Conservation (phyloP, 2,329 filamentous ascomycete genomes). For the Fusarium oxysporum region DNA sequence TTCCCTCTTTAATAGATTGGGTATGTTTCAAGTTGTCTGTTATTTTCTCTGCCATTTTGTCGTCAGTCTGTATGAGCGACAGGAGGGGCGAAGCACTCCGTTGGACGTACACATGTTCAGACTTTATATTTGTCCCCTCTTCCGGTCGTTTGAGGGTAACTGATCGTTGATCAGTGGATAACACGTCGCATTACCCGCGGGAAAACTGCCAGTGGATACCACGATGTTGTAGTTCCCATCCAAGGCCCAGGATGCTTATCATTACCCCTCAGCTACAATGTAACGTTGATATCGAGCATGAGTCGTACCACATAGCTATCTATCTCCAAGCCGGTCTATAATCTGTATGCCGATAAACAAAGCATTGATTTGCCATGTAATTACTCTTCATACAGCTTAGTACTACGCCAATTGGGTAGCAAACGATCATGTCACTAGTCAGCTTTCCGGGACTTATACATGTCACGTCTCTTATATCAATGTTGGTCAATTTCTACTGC, state of each 20-base stretch:
- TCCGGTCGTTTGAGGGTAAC: rapidly evolving
- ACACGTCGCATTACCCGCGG: not conserved
- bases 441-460: too few species aligned
- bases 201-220: not conserved
- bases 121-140: not conserved
- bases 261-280: not conserved
- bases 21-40: not conserved
- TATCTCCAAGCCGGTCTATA: not conserved
- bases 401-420: not conserved
- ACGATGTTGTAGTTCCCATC: not conserved
- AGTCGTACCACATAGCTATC: not conserved
- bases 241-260: not conserved
- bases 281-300: not conserved
- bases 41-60: not conserved
- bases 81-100: rapidly evolving
- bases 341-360: not conserved
- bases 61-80: rapidly evolving
- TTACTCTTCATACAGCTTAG: rapidly evolving
- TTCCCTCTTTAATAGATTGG: not conserved
- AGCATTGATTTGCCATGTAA: rapidly evolving
- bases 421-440: rapidly evolving
- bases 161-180: not conserved
- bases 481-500: too few species aligned
- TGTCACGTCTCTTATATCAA: too few species aligned
- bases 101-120: not conserved